Evolutionary conservation across 495 filamentous ascomycete species (phyloP).

Genomic region (Lentithecium fluviatile): DNA sequence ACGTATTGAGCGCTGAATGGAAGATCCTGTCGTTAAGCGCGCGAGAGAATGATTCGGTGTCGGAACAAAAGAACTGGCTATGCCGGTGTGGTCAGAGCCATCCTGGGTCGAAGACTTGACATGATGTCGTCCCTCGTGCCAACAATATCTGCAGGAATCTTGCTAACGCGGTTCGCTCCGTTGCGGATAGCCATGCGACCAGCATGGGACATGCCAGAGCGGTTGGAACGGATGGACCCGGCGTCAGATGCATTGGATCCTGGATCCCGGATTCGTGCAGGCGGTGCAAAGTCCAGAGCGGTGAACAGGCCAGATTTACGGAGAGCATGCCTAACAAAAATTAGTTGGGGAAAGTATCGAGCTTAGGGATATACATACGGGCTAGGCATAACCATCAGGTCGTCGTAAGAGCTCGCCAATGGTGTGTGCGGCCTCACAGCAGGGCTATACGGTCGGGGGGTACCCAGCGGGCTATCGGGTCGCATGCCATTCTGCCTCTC

Average conservation of each 20-base stretch:
- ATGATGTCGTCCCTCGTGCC: constrained; percentile 74
- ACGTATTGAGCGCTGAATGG: constrained; percentile 29
- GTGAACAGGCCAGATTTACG: constrained; percentile 90
- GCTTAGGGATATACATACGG: constrained; percentile 66
- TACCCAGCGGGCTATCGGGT: constrained; percentile 78
- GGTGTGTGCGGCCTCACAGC: constrained; percentile 69
- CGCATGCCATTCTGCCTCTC: constrained; percentile 66
- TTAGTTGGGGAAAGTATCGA: constrained; percentile 39
- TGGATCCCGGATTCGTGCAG: constrained; percentile 73
- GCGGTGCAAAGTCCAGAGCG: constrained; percentile 91
- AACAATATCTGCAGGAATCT: constrained; percentile 77
- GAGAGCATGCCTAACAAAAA: constrained; percentile 64
- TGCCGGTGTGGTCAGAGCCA: constrained; percentile 50
- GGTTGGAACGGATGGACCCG: constrained; percentile 80
- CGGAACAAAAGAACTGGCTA: constrained; percentile 24
- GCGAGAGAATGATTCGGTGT: not conserved
- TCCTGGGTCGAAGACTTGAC: constrained; percentile 70
- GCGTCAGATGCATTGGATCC: constrained; percentile 70
- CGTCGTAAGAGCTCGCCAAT: constrained; percentile 79
- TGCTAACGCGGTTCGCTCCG: constrained; percentile 87
- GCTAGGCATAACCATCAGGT: constrained; percentile 80
- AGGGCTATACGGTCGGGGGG: constrained; percentile 69
- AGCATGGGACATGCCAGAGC: constrained; percentile 64
- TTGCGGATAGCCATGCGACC: constrained; percentile 76
- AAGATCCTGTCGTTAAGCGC: constrained; percentile 22